Evolutionary conservation across 768 basidiomycete genomes (phyloP).

Genomic region (Boletus sensibilis): DNA sequence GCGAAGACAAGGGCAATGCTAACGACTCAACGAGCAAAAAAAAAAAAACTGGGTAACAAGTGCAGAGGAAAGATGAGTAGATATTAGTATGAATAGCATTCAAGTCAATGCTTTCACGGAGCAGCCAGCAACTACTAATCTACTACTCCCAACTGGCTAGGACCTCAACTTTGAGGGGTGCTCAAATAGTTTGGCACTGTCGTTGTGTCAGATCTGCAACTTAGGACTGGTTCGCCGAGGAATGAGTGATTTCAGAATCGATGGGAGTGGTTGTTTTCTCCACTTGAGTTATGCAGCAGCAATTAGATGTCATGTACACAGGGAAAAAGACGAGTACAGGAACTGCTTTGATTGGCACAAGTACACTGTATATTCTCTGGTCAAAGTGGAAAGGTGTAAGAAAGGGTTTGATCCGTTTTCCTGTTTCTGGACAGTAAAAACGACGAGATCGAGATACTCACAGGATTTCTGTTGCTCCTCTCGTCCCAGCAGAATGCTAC

Average conservation of each 20-base stretch:
- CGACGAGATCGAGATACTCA: not conserved
- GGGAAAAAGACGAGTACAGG: not conserved
- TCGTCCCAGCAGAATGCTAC: too few relatives aligned
- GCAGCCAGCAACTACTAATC: not conserved
- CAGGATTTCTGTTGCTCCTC: not conserved
- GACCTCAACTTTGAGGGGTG: not conserved
- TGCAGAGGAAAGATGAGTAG: not conserved
- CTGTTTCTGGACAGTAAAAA: not conserved
- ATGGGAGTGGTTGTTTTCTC: not conserved
- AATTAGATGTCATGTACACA: not conserved
- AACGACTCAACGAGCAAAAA: not conserved
- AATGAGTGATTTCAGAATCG: not conserved
- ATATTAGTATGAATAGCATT: not conserved
- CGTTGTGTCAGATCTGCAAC: not conserved
- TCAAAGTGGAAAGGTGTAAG: not conserved
- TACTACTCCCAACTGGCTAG: not conserved
- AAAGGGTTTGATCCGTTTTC: not conserved
- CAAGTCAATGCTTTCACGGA: not conserved
- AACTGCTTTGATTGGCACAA: not conserved
- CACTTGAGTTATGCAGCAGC: not conserved
- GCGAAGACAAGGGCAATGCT: not conserved
- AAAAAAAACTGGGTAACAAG: not conserved
- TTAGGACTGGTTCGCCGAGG: not conserved
- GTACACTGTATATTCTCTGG: not conserved
- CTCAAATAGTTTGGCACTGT: not conserved